Evolutionary conservation across 805 yeast genomes (phyloP), one percentile per base, ranked within the genome.

Genomic region (Candida caryicola): DNA sequence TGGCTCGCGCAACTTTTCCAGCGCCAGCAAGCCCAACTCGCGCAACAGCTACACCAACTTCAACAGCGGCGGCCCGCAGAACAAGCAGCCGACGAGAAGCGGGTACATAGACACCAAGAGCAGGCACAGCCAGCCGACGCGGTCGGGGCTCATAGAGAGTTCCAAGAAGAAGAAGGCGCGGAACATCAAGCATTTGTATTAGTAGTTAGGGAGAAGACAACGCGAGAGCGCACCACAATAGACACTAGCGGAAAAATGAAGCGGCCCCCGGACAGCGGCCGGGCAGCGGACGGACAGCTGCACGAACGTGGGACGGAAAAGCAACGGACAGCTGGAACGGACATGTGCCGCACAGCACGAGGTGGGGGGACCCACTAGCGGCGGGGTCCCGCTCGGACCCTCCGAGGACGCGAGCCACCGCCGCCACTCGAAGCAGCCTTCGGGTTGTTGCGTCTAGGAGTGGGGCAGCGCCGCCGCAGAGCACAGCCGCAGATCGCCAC

Each of bases 141-240:
- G 62, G 21, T 47, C 59, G 4, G 63, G 62, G 10, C 39, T 48
- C 23, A 46, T 57, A 18, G 57, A 54, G 36, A 46, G 33, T 13
- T 23, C 46, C 25, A 37, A 33, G 27, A 42, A 35, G 39, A 38
- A 42, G 31, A 40, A 42, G 37, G 7, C 19, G 9, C 37, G 29
- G 26, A 42, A 36, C 35, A 34, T 42, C 12, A 30, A 41, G 23
- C 37, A 42, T 30, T 42, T 42, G 34, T 42, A 42, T 18, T 42
- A 32, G 13, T 5, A 18, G 10, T 8, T 23, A 23, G 25, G 9
- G 10, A 10, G 9, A 23, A 23, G 7, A 23, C 10, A 10, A 8
- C n/a, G n/a, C n/a, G n/a, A n/a, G n/a, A 19, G 17, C 14, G n/a
- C 10, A 18, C 17, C 8, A 31, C 7, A 19, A 25, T n/a, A n/a